Conservation (phyloP, 139 green algal genomes). For the Micractinium conductrix region DNA sequence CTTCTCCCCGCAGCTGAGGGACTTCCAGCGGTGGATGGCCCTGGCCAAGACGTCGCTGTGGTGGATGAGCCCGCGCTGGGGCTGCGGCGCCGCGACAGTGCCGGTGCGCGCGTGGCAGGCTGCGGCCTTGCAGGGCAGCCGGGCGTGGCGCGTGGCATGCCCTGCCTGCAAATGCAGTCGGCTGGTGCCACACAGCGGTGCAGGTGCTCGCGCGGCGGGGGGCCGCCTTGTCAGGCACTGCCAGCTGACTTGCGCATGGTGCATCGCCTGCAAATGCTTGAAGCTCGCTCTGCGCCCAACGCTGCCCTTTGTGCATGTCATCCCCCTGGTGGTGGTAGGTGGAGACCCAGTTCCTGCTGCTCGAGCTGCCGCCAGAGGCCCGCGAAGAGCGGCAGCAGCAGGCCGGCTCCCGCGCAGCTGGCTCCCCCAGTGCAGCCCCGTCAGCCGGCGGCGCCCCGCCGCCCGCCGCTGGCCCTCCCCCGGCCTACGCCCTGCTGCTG, state of each 20-base stretch:
- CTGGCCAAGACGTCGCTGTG: conserved; percentile 75
- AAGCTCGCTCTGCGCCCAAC: too few species aligned
- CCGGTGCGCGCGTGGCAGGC: too few species aligned
- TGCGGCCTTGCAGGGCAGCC: too few species aligned
- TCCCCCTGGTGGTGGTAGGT: too few species aligned
- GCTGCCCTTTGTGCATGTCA: too few species aligned
- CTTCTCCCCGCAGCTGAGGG: neutral
- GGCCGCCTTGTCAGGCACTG: too few species aligned
- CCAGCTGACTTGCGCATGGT: too few species aligned
- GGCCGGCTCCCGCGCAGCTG: neutral
- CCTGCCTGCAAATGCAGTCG: too few species aligned
- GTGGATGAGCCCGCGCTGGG: conserved; percentile 95
- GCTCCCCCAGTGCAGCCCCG: neutral
- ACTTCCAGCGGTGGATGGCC: conserved; percentile 49
- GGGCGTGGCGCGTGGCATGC: too few species aligned
- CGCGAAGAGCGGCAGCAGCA: neutral
- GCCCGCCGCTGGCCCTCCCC: neutral
- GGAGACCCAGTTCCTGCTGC: conserved; percentile 92
- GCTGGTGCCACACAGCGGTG: too few species aligned
- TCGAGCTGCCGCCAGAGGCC: conserved; percentile 64
- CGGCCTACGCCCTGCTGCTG: conserved; percentile 67
- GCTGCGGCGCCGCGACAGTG: conserved; percentile 44
- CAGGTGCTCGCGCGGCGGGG: too few species aligned
- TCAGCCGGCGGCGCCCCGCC: neutral
- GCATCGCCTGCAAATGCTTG: too few species aligned